A percentile compares a stretch with the other conserved stretches of the same genome.
These are phyloP conservation scores for Yamadazyma oceani DNA, from an alignment of 1,139 yeast species.

Conservation along the genomic window DNA sequence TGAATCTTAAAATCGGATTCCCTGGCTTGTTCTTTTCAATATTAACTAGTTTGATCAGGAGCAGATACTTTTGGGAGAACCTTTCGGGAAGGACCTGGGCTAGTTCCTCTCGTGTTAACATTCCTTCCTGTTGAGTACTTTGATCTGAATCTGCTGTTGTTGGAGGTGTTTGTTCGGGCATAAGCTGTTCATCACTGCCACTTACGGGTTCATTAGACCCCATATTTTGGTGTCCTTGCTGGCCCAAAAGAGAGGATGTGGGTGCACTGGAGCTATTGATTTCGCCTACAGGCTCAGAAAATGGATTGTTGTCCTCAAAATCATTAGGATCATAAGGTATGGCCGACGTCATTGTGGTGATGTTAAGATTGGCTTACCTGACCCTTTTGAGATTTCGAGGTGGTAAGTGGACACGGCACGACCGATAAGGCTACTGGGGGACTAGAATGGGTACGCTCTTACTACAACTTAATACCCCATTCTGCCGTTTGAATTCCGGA, in stretches of 20 bases:
- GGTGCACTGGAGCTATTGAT: not conserved
- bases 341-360: constrained; percentile 48
- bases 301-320: constrained; percentile 65
- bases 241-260: too few species aligned
- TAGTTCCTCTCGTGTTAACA: constrained; percentile 39
- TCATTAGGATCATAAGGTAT: constrained; percentile 67
- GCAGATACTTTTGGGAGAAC: constrained; percentile 34
- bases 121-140: constrained; percentile 18
- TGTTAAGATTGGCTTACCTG: not conserved
- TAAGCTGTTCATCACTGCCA: too few species aligned
- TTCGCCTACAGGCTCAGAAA: constrained; percentile 34
- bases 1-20: constrained; percentile 46
- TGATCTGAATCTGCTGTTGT: constrained; percentile 10
- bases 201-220: too few species aligned
- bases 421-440: not conserved
- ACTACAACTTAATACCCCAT: too few species aligned
- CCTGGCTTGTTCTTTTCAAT: constrained; percentile 44
- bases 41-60: constrained; percentile 28
- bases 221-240: too few species aligned
- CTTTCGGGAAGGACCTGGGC: constrained; percentile 53
- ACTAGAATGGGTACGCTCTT: too few species aligned
- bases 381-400: not conserved
- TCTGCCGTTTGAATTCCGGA: too few species aligned
- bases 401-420: not conserved
- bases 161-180: constrained; percentile 5